Conservation (phyloP, 306 rosid species). For the Pterocarpus macrocarpus region DNA sequence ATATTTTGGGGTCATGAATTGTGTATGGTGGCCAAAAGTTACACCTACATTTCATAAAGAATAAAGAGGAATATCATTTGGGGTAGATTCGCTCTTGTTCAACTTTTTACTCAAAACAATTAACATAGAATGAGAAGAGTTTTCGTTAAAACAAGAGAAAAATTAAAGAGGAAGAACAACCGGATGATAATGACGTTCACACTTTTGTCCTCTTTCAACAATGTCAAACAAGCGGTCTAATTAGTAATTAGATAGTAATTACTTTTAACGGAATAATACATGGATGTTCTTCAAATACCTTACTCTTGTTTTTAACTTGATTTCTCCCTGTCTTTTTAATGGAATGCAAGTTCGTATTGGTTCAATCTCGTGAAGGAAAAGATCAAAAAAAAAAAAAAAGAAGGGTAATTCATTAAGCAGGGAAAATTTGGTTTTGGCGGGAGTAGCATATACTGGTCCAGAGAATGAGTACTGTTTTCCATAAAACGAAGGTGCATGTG, state of each 20-base stretch:
- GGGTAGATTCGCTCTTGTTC: background rate
- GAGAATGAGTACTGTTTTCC: conserved; percentile 15
- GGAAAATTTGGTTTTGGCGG: background rate
- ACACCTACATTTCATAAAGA: background rate
- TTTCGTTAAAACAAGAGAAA: background rate
- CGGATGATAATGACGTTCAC: conserved; percentile 1
- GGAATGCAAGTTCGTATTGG: background rate
- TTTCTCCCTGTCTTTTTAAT: too few relatives aligned
- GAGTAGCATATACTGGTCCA: conserved; percentile 6
- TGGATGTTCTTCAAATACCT: too few relatives aligned
- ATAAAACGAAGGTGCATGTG: conserved; percentile 56
- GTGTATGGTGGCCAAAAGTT: background rate
- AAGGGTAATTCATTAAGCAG: background rate
- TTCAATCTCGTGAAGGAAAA: background rate
- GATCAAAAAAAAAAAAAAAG: background rate
- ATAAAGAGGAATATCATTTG: background rate
- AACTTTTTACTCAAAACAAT: background rate
- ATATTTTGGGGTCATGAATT: conserved; percentile 33
- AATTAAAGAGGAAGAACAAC: background rate
- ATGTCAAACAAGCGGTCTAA: background rate
- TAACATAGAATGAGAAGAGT: background rate
- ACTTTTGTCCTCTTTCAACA: conserved; percentile 36
- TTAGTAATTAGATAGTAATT: background rate
- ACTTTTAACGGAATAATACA: background rate
- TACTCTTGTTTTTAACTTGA: too few relatives aligned